phyloP scores from a whole-genome alignment of 257 asterid species.

The Solanum lignicaule region DNA sequence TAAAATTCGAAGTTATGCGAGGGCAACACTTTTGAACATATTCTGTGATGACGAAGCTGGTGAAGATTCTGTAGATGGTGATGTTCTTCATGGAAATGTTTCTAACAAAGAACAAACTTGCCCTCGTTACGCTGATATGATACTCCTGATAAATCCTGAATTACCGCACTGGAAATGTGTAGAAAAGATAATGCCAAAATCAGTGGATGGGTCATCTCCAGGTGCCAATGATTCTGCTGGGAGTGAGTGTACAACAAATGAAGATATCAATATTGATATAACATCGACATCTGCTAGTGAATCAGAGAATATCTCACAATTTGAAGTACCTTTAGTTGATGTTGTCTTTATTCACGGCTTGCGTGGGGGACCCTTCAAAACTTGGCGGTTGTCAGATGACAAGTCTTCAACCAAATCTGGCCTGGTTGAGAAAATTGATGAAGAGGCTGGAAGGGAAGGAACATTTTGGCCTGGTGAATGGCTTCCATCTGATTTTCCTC shows the following conservation, averaged over 20 bases:
- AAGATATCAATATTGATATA: constrained; percentile 18
- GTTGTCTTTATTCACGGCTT: constrained; percentile 92
- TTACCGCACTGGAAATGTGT: constrained; percentile 84
- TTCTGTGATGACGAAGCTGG: constrained; percentile 42
- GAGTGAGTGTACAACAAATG: constrained; percentile 19
- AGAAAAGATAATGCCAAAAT: constrained; percentile 17
- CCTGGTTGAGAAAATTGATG: constrained; percentile 97
- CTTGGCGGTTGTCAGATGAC: constrained; percentile 96
- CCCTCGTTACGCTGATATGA: constrained; percentile 69
- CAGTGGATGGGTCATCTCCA: constrained; percentile 22
- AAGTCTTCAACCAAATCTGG: constrained; percentile 98
- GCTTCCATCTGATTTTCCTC: constrained; percentile 92
- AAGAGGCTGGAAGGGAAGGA: constrained; percentile 96
- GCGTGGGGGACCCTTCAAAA: constrained; percentile 98
- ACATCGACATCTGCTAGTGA: constrained; percentile 48
- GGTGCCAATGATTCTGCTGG: constrained; percentile 30
- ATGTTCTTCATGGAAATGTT: constrained; percentile 23
- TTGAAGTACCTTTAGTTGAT: constrained; percentile 62
- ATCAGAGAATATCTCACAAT: constrained; percentile 29
- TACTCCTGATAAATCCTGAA: constrained; percentile 77
- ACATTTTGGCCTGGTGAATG: constrained; percentile 99
- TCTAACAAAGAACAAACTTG: constrained; percentile 22
- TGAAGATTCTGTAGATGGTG: constrained; percentile 28
- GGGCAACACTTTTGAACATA: constrained; percentile 79
- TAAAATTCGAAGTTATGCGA: constrained; percentile 84